phyloP scores from a whole-genome alignment of 2,329 filamentous ascomycete genomes.

The Coniella vitis region DNA sequence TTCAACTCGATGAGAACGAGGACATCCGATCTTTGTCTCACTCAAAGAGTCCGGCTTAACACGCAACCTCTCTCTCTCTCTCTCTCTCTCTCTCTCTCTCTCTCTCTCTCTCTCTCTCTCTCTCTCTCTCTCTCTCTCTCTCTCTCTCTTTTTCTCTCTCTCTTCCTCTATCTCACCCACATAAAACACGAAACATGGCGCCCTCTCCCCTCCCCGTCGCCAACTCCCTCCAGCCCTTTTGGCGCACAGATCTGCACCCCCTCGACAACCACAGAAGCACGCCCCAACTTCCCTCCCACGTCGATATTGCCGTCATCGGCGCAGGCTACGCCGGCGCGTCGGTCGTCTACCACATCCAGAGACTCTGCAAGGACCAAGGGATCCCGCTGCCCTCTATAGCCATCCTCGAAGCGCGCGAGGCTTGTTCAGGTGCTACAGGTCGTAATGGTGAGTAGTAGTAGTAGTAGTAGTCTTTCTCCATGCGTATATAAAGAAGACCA shows the following conservation, averaged over 20 bases:
- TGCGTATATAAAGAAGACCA: too few species aligned
- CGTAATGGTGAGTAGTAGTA: slow-evolving; percentile 26
- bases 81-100: too few species aligned
- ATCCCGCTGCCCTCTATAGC: slow-evolving; percentile 20
- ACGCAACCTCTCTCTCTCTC: too few species aligned
- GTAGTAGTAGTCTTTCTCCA: too few species aligned
- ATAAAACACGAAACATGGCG: slow-evolving; percentile 8
- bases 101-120: too few species aligned
- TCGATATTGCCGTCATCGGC: slow-evolving; percentile 41
- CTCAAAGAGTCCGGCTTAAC: too few species aligned
- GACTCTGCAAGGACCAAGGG: slow-evolving; percentile 11
- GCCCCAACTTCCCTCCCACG: slow-evolving; percentile 28
- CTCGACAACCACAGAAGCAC: slow-evolving; percentile 35
- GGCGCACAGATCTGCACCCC: slow-evolving; percentile 31
- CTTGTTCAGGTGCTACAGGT: slow-evolving; percentile 32
- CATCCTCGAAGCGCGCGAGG: slow-evolving; percentile 28
- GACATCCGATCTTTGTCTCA: too few species aligned
- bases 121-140: too few species aligned
- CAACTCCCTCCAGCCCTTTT: slow-evolving; percentile 31
- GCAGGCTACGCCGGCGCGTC: slow-evolving; percentile 39
- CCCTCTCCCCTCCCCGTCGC: slow-evolving; percentile 21
- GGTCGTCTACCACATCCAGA: slow-evolving; percentile 35
- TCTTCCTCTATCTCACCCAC: too few species aligned
- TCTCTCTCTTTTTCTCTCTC: too few species aligned
- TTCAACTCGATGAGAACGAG: too few species aligned